Conservation (phyloP, 768 basidiomycete species). For the Amanita polypyramis region DNA sequence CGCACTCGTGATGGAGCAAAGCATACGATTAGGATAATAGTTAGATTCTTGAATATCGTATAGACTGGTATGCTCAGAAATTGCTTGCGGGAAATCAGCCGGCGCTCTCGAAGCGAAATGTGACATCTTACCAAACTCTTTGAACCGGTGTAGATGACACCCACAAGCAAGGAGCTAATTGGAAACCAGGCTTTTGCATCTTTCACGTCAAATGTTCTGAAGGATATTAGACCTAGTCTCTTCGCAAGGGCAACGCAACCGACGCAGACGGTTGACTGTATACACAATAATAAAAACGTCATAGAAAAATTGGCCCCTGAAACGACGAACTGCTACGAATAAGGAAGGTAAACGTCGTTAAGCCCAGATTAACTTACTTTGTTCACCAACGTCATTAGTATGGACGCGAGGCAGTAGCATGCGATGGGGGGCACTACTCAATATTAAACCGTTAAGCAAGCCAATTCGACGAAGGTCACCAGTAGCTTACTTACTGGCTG, state of each 20-base stretch:
- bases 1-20: conserved; percentile 1
- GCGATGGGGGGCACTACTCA: conserved; percentile 64
- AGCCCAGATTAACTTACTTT: conserved; percentile 42
- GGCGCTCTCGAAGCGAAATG: not conserved
- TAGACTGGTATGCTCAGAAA: conserved; percentile 94
- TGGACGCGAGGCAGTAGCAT: conserved; percentile 87
- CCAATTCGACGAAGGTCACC: not conserved
- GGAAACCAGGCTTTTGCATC: conserved; percentile 95
- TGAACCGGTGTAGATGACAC: conserved; percentile 95
- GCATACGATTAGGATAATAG: conserved; percentile 95
- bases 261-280: conserved; percentile 86
- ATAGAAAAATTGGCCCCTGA: conserved; percentile 90
- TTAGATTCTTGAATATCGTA: conserved; percentile 98
- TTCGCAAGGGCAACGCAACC: conserved; percentile 67
- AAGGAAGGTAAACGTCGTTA: not conserved
- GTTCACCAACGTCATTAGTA: conserved; percentile 95
- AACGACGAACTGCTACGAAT: conserved; percentile 67
- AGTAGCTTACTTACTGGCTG: conserved; percentile 15
- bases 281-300: conserved; percentile 89
- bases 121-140: conserved; percentile 77
- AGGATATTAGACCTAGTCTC: conserved; percentile 66
- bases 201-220: conserved; percentile 70
- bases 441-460: not conserved
- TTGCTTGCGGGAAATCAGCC: conserved; percentile 50
- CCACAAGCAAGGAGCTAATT: conserved; percentile 83